phyloP scores from a whole-genome alignment of 768 basidiomycete genomes.

The Goffeauzyma gilvescens region DNA sequence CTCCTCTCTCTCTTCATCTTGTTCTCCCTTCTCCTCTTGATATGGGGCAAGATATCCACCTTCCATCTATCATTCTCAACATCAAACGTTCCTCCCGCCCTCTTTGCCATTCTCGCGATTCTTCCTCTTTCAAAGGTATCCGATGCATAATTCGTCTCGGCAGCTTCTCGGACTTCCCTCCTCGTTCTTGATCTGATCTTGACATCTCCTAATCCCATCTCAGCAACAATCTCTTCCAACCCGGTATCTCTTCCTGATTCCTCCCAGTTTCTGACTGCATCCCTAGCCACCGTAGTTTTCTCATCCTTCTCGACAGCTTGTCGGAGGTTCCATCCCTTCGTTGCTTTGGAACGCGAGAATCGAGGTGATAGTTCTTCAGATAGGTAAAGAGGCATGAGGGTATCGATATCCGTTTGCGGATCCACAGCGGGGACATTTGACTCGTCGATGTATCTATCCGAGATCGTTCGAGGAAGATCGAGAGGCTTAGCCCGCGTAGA shows the following conservation, averaged over 20 bases:
- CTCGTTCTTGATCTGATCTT: slow-evolving; percentile 17
- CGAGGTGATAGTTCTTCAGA: slow-evolving; percentile 28
- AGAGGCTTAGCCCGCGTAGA: slow-evolving; percentile 10
- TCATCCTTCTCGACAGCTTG: slow-evolving; percentile 13
- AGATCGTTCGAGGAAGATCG: slow-evolving; percentile 1
- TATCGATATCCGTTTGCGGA: slow-evolving; percentile 12
- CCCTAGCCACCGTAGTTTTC: slow-evolving; percentile 10
- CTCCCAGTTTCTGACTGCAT: slow-evolving; percentile 19
- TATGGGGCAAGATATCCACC: slow-evolving; percentile 2
- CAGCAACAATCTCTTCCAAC: slow-evolving; percentile 13
- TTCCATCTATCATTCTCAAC: slow-evolving; percentile 8
- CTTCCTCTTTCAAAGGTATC: slow-evolving; percentile 9
- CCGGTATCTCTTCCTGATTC: slow-evolving; percentile 18
- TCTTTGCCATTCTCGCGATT: slow-evolving; percentile 16
- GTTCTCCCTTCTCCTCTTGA: neutral
- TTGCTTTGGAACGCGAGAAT: slow-evolving; percentile 21
- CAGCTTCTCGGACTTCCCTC: slow-evolving; percentile 24
- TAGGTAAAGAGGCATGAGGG: slow-evolving; percentile 26
- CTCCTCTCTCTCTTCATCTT: slow-evolving; percentile 5
- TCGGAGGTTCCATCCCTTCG: slow-evolving; percentile 18
- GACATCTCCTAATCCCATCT: slow-evolving; percentile 19
- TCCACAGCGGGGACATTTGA: slow-evolving; percentile 1
- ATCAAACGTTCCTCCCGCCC: slow-evolving; percentile 8
- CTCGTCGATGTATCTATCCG: slow-evolving; percentile 15
- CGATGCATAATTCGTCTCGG: slow-evolving; percentile 17